These are phyloP conservation scores for Trypanosoma vivax DNA, from an alignment of 208 protist genomes.

Conservation along the genomic window DNA sequence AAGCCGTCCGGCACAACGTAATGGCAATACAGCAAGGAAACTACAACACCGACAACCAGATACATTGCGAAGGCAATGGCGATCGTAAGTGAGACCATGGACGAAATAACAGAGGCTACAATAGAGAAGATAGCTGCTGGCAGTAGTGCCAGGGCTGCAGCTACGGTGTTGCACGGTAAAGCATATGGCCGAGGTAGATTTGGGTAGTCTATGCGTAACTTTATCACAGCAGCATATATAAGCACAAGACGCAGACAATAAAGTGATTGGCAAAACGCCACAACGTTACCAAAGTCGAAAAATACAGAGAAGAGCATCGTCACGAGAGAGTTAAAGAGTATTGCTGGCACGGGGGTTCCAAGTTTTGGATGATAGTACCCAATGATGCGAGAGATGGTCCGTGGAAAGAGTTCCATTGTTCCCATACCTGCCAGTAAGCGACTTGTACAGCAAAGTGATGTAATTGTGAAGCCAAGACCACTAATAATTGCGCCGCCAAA, in stretches of 20 bases:
- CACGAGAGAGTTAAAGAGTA: slow-evolving; percentile 62
- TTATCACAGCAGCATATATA: slow-evolving; percentile 63
- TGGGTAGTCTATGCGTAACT: slow-evolving; percentile 69
- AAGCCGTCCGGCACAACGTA: slow-evolving; percentile 66
- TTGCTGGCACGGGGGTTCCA: slow-evolving; percentile 68
- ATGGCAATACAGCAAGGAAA: slow-evolving; percentile 74
- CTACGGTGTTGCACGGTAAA: slow-evolving; percentile 58
- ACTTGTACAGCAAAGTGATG: slow-evolving; percentile 81
- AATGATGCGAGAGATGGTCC: slow-evolving; percentile 65
- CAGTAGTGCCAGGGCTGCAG: slow-evolving; percentile 46
- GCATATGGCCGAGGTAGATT: slow-evolving; percentile 67
- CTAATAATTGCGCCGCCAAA: slow-evolving; percentile 65
- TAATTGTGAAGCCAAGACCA: slow-evolving; percentile 74
- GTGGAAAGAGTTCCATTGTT: slow-evolving; percentile 81
- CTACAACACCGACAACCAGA: slow-evolving; percentile 34
- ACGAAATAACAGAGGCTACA: slow-evolving; percentile 48
- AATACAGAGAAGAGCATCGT: slow-evolving; percentile 54
- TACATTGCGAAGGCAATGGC: slow-evolving; percentile 50
- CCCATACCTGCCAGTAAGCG: slow-evolving; percentile 75
- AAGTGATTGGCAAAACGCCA: slow-evolving; percentile 68
- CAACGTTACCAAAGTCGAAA: slow-evolving; percentile 70
- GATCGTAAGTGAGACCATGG: slow-evolving; percentile 54
- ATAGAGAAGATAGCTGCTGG: slow-evolving; percentile 62
- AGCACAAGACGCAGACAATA: slow-evolving; percentile 79
- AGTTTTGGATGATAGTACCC: slow-evolving; percentile 81